phyloP scores from a whole-genome alignment of 1,139 yeast genomes.

The Lodderomyces theae region DNA sequence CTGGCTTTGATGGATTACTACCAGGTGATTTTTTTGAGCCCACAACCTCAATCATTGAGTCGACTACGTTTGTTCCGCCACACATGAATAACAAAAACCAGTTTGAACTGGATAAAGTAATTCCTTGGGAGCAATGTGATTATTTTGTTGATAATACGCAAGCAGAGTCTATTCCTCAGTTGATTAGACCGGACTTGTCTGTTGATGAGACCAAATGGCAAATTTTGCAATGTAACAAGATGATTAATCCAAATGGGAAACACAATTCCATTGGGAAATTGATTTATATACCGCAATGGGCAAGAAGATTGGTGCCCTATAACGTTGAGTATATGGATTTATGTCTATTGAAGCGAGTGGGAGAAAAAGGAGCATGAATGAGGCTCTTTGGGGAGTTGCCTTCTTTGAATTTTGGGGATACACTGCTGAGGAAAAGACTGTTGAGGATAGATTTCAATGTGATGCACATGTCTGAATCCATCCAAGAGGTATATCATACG shows the following conservation, averaged over 20 bases:
- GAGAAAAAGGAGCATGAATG: background rate
- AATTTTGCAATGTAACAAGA: slow-evolving; percentile 36
- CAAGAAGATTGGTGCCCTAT: slow-evolving; percentile 24
- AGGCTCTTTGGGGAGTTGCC: no score
- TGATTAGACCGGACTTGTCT: slow-evolving; percentile 13
- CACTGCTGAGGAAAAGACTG: no score
- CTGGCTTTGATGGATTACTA: slow-evolving; percentile 81
- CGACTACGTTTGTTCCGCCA: slow-evolving; percentile 46
- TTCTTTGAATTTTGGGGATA: no score
- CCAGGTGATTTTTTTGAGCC: slow-evolving; percentile 80
- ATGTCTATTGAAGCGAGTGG: slow-evolving; percentile 33
- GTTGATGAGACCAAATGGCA: slow-evolving; percentile 35
- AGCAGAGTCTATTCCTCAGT: slow-evolving; percentile 14
- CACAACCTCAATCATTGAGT: slow-evolving; percentile 17
- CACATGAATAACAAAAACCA: slow-evolving; percentile 73
- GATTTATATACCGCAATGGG: slow-evolving; percentile 39
- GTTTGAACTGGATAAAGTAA: slow-evolving; percentile 54
- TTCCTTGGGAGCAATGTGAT: slow-evolving; percentile 47
- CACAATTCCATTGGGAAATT: slow-evolving; percentile 44
- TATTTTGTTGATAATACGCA: slow-evolving; percentile 57
- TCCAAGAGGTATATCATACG: background rate
- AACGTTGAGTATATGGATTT: slow-evolving; percentile 43
- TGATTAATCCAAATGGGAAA: slow-evolving; percentile 48
- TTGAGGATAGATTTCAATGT: no score
- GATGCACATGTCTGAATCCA: slow-evolving; percentile 1